Conservation (phyloP, 805 yeast genomes). For the Nakazawaea molendinolei region DNA sequence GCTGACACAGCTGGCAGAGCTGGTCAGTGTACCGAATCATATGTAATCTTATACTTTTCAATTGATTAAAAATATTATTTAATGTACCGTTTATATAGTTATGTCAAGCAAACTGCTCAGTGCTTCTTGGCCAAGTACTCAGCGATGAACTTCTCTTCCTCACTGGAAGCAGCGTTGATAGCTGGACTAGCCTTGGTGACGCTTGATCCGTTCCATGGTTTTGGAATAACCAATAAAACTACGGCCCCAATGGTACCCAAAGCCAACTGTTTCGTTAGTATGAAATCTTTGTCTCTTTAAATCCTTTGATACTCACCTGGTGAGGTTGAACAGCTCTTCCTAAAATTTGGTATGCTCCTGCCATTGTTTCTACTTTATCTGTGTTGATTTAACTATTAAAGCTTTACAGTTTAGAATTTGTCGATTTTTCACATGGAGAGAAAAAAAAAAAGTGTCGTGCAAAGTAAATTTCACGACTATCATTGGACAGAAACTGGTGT, state of each 20-base stretch:
- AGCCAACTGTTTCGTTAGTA: conserved; percentile 42
- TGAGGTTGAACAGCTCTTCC: conserved; percentile 85
- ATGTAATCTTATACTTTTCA: too few species aligned
- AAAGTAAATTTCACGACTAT: background rate
- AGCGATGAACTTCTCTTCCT: conserved; percentile 82
- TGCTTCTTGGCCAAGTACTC: conserved; percentile 49
- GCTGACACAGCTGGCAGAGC: too few species aligned
- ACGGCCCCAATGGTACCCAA: conserved; percentile 74
- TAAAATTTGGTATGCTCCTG: conserved; percentile 74
- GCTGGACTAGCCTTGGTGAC: conserved; percentile 56
- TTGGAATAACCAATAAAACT: conserved; percentile 56
- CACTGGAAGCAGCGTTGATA: conserved; percentile 72
- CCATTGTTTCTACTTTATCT: conserved; percentile 40
- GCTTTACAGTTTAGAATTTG: background rate
- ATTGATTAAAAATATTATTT: background rate
- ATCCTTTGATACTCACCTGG: conserved; percentile 36
- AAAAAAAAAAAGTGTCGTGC: background rate
- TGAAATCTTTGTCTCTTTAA: conserved; percentile 8
- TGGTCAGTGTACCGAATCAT: too few species aligned
- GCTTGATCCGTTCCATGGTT: conserved; percentile 65
- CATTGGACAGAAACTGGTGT: background rate
- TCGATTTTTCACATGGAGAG: background rate
- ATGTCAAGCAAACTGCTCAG: background rate
- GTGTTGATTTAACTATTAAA: background rate
- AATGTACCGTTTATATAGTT: conserved; percentile 2